Percentiles rank a stretch among this genome's conserved stretches.
phyloP scores from a whole-genome alignment of 2,329 filamentous ascomycete genomes.

The Hypoxylon sp. region DNA sequence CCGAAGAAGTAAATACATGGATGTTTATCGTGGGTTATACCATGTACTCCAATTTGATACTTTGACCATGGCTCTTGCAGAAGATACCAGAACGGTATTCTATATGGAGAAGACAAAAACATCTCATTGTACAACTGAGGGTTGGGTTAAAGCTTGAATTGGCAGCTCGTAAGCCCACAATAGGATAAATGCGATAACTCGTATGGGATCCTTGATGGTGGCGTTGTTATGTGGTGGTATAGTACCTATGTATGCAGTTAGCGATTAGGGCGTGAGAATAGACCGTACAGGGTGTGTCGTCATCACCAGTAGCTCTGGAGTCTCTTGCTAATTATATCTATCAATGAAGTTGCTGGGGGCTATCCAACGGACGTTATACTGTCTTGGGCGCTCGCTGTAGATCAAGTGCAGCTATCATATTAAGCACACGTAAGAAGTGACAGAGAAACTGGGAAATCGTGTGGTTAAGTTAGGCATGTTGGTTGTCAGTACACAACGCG shows the following conservation, averaged over 20 bases:
- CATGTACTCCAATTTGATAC: too few species aligned
- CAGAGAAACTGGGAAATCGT: neutral
- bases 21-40: too few species aligned
- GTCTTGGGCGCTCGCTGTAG: neutral
- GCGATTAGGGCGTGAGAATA: neutral
- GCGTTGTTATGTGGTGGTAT: neutral
- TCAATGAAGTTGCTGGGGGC: neutral
- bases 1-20: neutral
- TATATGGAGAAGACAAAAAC: too few species aligned
- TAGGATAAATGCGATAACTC: too few species aligned
- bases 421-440: conserved; percentile 2
- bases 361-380: neutral
- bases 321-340: neutral
- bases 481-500: neutral
- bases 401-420: neutral
- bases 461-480: neutral
- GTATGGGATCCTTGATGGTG: too few species aligned
- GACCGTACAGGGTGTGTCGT: neutral
- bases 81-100: too few species aligned
- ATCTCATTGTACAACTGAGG: too few species aligned
- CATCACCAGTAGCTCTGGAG: neutral
- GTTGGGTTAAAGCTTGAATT: too few species aligned
- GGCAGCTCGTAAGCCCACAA: neutral
- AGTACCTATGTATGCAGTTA: neutral
- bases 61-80: too few species aligned